Evolutionary conservation across 805 yeast species (phyloP), one percentile per base, ranked within the genome.

Genomic region (Ogataea pignaliae): DNA sequence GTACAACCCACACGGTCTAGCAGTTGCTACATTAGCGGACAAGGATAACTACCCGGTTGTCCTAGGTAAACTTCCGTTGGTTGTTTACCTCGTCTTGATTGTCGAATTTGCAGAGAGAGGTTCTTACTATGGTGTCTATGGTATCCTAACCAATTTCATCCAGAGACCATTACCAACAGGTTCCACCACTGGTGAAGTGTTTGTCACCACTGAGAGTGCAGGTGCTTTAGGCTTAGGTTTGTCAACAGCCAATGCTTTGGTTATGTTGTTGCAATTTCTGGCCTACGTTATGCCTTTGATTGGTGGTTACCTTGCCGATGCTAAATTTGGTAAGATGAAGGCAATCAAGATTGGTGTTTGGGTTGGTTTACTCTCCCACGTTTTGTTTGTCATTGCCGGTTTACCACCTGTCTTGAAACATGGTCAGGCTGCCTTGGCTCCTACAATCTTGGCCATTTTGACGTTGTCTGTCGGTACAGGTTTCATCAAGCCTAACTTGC

Each of bases 41-140:
- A 60, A 57, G 32, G 38, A 45, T 3, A 57, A 55, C 2, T 61
- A 64, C 38, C 63, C 69, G 45, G 63, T 66, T 46, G 54, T 69
- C 10, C 56, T 70, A 16, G 84, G 81, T 32, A 57, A 66, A 29
- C 75, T 80, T 40, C 75, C 79, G 12, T 65, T 65, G 44, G 67
- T 70, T 29, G 63, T 74, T 33, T 79, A 78, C 63, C 63, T 79
- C 42, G 72, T 81, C 45, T 79, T 77, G 49, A 43, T 60, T 36
- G 56, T 70, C 36, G 81, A 76, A 52, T 72, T 76, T 51, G 77
- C 79, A 15, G 81, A 76, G 59, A 68, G 81, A 63, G 80, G 76
- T 42, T 73, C 79, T 6, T 76, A 75, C 54, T 76, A 72, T 50
- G 76, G 79, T 18, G 66, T 68, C 10, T 54, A 64, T 34, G 72